Evolutionary conservation across 352 stramenopile species (phyloP), one percentile per base, ranked within the genome.

Genomic region (Globisporangium radiosum): DNA sequence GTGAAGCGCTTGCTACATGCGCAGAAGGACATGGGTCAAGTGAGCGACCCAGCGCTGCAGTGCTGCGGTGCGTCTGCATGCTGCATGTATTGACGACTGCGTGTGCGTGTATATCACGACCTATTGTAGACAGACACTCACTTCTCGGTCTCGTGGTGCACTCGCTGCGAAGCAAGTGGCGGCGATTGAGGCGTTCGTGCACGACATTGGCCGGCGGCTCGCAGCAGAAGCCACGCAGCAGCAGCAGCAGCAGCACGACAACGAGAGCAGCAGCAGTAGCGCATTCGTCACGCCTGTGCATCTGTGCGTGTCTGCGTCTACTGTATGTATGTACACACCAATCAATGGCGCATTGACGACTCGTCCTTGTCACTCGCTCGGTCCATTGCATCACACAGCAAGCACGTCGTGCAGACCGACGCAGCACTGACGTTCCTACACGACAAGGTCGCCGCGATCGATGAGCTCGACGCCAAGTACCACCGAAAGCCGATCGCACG

Each of bases 21-120:
- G 33, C 74, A 87, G 52, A 78, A 86, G 57, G 81, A 88, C 66
- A 88, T 88, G 76, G 81, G 81, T 2, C 76, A 87, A 73, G 68
- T 90, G 55, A 69, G 60, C 45, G 78, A 90, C 14, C 62, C 67
- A 14, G 76, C 78, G 5, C 64, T 81, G 50, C 48, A 78, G 15
- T 69, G 66, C 47, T 86, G 68, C 56, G 69, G 78, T 88, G 52
- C 50, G 66, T 58, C 19, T 33, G 1, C 33, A 42, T 57, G 39
- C 56, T 33, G 25, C 39, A 4, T n/a, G 49, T 37, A 37, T 36
- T 14, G 15, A 19, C 17, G 33, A 6, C 40, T 47, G 15, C 45
- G 25, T 25, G 25, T 25, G 25, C 25, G 25, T 25, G 25, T 25
- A 25, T 25, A 25, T 25, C 25, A 2, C 25, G 25, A 25, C 25